A percentile compares a stretch with the other conserved stretches of the same genome.
Evolutionary conservation across 2,329 filamentous ascomycete species (phyloP).

Genomic region (Emergomyces africanus): DNA sequence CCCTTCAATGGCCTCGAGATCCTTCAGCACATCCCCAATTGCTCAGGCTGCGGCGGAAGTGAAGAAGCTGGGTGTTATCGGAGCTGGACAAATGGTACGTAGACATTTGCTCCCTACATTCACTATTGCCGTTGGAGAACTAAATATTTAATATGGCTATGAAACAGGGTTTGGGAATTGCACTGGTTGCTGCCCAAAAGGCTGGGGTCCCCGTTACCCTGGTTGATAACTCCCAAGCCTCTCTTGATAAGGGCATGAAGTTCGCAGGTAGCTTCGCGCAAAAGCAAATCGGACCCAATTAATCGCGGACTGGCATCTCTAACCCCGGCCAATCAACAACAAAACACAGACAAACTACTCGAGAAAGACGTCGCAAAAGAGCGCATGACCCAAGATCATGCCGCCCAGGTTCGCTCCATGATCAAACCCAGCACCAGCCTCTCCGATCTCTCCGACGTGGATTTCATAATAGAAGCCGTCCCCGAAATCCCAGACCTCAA

Average conservation of each 20-base stretch:
- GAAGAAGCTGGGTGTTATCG: constrained; percentile 80
- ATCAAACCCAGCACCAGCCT: constrained; percentile 60
- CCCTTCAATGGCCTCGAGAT: constrained; percentile 31
- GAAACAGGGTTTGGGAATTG: constrained; percentile 77
- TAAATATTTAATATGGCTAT: background rate
- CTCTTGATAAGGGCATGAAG: constrained; percentile 75
- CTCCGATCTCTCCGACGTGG: constrained; percentile 65
- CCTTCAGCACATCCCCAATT: constrained; percentile 57
- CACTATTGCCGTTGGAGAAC: background rate
- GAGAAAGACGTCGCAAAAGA: constrained; percentile 86
- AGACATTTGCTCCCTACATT: background rate
- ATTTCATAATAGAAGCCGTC: constrained; percentile 97
- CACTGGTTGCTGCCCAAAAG: constrained; percentile 77
- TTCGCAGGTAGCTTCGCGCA: constrained; percentile 58
- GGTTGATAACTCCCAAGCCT: constrained; percentile 70
- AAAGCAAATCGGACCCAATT: background rate
- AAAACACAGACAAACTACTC: constrained; percentile 64
- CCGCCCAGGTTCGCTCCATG: constrained; percentile 57
- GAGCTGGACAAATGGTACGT: constrained; percentile 88
- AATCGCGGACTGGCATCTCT: background rate
- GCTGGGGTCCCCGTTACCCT: constrained; percentile 74
- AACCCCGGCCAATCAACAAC: background rate
- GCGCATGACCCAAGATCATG: constrained; percentile 68
- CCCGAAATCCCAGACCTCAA: constrained; percentile 86
- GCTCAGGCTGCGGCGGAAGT: constrained; percentile 51